Evolutionary conservation across 805 yeast species (phyloP).

Genomic region (Metschnikowia gruessii): DNA sequence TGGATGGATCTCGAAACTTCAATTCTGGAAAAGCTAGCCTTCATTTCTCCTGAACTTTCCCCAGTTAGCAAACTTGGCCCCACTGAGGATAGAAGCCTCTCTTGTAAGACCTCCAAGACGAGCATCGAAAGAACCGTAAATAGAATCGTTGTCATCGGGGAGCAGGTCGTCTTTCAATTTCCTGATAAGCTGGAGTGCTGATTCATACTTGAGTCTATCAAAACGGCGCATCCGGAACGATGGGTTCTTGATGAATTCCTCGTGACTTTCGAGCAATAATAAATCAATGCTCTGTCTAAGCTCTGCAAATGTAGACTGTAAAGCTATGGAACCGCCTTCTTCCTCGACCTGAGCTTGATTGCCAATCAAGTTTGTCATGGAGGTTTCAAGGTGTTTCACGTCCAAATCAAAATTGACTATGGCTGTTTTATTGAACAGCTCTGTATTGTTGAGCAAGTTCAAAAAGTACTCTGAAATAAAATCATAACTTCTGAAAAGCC

Average conservation of each 20-base stretch:
- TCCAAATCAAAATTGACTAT: slow-evolving; percentile 75
- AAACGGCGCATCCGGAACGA: slow-evolving; percentile 49
- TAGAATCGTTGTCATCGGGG: slow-evolving; percentile 16
- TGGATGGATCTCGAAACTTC: slow-evolving; percentile 17
- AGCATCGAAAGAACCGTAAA: slow-evolving; percentile 8
- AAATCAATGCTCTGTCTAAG: slow-evolving; percentile 77
- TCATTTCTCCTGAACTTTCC: slow-evolving; percentile 24
- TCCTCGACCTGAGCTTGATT: slow-evolving; percentile 24
- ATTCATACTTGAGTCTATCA: slow-evolving; percentile 71
- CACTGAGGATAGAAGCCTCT: slow-evolving; percentile 20
- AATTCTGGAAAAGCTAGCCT: slow-evolving; percentile 21
- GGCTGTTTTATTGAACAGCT: slow-evolving; percentile 57
- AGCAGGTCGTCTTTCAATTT: slow-evolving; percentile 41
- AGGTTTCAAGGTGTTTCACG: slow-evolving; percentile 67
- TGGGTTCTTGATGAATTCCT: slow-evolving; percentile 56
- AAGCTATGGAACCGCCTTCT: slow-evolving; percentile 43
- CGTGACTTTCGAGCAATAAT: slow-evolving; percentile 59
- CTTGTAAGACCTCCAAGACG: slow-evolving; percentile 14
- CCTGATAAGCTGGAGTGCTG: slow-evolving; percentile 57
- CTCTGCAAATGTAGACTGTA: slow-evolving; percentile 73
- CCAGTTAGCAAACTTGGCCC: slow-evolving; percentile 34
- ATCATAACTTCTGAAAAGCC: slow-evolving; percentile 86
- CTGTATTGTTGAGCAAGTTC: slow-evolving; percentile 53
- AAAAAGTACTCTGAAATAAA: slow-evolving; percentile 71
- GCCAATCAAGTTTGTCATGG: slow-evolving; percentile 38